These are phyloP conservation scores for Ceratocystis huliohia DNA, from an alignment of 2,329 filamentous ascomycete species.

Conservation along the genomic window DNA sequence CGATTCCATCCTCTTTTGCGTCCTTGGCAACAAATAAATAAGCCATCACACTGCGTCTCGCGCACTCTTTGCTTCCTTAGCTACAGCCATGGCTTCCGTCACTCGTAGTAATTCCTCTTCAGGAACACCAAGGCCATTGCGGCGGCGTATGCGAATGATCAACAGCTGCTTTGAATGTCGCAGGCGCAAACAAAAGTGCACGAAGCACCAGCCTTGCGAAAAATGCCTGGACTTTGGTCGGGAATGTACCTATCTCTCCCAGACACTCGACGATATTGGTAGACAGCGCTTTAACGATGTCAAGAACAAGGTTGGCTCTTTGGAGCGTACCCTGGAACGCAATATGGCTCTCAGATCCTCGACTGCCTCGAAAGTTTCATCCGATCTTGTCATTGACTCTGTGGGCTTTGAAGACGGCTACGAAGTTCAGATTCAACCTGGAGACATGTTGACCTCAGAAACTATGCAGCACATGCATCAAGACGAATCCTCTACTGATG, in stretches of 20 bases:
- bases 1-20: not conserved
- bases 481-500: slow-evolving; percentile 45
- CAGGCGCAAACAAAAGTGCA: slow-evolving; percentile 65
- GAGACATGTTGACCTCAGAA: slow-evolving; percentile 43
- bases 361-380: slow-evolving; percentile 24
- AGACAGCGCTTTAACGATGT: slow-evolving; percentile 61
- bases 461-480: slow-evolving; percentile 33
- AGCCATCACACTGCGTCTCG: not conserved
- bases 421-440: slow-evolving; percentile 47
- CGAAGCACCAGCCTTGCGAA: slow-evolving; percentile 57
- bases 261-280: slow-evolving; percentile 54
- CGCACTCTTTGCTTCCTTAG: not conserved
- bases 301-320: slow-evolving; percentile 62
- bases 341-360: slow-evolving; percentile 41
- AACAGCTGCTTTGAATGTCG: slow-evolving; percentile 59
- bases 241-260: slow-evolving; percentile 51
- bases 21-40: not conserved
- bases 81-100: not conserved
- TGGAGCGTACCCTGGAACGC: slow-evolving; percentile 57
- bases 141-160: slow-evolving; percentile 53
- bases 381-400: slow-evolving; percentile 34
- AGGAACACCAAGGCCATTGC: slow-evolving; percentile 30
- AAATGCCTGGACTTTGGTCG: slow-evolving; percentile 47
- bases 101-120: not conserved
- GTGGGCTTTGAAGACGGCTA: slow-evolving; percentile 48